These are phyloP conservation scores for Camelina hispida DNA, from an alignment of 345 rosid species.

Conservation along the genomic window DNA sequence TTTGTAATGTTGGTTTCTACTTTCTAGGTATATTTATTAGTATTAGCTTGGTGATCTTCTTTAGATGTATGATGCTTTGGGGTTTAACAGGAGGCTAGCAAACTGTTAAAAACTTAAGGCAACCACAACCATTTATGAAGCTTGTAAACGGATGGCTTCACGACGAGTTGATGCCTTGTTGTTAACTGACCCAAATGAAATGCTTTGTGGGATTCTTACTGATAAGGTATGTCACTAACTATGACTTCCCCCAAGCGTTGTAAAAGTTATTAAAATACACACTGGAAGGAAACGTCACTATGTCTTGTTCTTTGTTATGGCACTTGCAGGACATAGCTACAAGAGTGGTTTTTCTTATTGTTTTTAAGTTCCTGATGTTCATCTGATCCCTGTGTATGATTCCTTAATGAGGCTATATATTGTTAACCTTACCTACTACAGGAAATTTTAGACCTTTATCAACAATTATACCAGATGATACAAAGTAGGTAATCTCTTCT, in stretches of 20 bases:
- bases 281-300: neutral
- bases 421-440: no score
- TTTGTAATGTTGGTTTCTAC: no score
- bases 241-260: neutral
- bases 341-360: constrained; percentile 89
- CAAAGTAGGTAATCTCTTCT: no score
- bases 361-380: no score
- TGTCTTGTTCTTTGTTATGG: no score
- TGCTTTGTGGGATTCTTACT: constrained; percentile 98
- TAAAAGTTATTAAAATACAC: no score
- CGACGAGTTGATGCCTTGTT: constrained; percentile 92
- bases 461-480: no score
- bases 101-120: constrained; percentile 80
- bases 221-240: constrained; percentile 65
- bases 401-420: no score
- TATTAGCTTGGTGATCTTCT: no score
- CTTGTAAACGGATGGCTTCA: constrained; percentile 95
- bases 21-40: no score
- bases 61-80: constrained; percentile 39
- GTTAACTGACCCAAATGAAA: constrained; percentile 88
- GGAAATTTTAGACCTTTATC: no score
- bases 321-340: constrained; percentile 80
- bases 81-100: constrained; percentile 80
- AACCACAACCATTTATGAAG: constrained; percentile 74
- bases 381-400: no score